Conservation (phyloP, 192 early-diverging fungal genomes). For the Jimgerdemannia flammicorona region DNA sequence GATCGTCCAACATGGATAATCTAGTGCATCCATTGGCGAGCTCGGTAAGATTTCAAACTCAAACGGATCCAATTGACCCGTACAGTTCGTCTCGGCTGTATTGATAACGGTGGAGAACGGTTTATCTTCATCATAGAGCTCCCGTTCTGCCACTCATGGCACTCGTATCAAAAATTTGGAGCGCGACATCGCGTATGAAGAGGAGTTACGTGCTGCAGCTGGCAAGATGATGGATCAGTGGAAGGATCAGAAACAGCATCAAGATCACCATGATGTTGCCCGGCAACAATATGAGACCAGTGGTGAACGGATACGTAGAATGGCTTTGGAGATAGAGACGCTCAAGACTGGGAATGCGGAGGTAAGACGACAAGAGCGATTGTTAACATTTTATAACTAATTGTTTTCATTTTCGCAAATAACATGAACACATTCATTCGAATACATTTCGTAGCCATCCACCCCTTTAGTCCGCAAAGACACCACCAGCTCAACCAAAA, state of each 20-base stretch:
- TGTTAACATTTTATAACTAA: too few relatives aligned
- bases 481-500: not conserved
- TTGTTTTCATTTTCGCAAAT: too few relatives aligned
- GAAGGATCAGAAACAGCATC: not conserved
- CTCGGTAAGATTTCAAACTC: not conserved
- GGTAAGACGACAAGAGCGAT: not conserved
- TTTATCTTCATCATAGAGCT: not conserved
- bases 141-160: not conserved
- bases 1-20: not conserved
- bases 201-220: not conserved
- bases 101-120: not conserved
- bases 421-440: not conserved
- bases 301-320: not conserved
- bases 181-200: not conserved
- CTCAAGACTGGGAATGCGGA: not conserved
- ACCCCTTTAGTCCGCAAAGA: not conserved
- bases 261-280: not conserved
- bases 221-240: not conserved
- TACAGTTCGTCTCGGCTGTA: not conserved
- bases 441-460: not conserved
- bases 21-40: not conserved
- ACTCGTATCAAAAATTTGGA: not conserved
- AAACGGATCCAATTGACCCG: not conserved
- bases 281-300: slow-evolving; percentile 1
- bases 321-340: not conserved